phyloP scores from a whole-genome alignment of 225 moss, liverwort and hornwort species.

The Takakia lepidozioides region DNA sequence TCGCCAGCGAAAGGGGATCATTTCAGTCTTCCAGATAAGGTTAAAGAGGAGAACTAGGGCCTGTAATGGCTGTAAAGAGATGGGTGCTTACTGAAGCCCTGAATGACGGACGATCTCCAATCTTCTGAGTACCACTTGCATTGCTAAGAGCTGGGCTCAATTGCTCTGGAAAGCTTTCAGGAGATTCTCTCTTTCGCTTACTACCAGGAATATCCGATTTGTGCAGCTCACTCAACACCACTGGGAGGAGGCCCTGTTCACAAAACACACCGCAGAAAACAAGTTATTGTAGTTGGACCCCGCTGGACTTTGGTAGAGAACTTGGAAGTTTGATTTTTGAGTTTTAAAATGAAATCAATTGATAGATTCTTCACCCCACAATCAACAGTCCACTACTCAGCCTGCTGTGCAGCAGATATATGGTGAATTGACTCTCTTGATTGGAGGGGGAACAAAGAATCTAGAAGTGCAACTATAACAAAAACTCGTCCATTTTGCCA shows the following conservation, averaged over 20 bases:
- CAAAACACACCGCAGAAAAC: no score
- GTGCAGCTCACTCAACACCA: constrained; percentile 3
- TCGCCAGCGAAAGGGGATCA: no score
- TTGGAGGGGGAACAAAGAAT: no score
- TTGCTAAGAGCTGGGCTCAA: constrained; percentile 4
- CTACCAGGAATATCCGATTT: constrained; percentile 15
- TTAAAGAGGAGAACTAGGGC: no score
- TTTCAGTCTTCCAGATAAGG: no score
- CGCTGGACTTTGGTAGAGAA: background rate
- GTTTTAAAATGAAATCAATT: background rate
- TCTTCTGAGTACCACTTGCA: constrained; percentile 12
- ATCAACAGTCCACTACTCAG: no score
- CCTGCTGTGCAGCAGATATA: no score
- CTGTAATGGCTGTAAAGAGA: background rate
- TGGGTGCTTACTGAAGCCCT: constrained; percentile 42
- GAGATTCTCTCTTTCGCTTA: constrained; percentile 27
- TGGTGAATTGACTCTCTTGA: no score
- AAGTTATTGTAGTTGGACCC: no score
- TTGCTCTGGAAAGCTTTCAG: constrained; percentile 1
- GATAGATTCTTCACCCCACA: background rate
- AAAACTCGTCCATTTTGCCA: no score
- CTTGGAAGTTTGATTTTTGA: background rate
- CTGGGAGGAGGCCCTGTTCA: constrained; percentile 31
- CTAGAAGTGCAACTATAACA: no score
- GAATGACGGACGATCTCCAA: constrained; percentile 22